Evolutionary conservation across 352 stramenopile species (phyloP), one percentile per base, ranked within the genome.

Genomic region (Pythium sp.): DNA sequence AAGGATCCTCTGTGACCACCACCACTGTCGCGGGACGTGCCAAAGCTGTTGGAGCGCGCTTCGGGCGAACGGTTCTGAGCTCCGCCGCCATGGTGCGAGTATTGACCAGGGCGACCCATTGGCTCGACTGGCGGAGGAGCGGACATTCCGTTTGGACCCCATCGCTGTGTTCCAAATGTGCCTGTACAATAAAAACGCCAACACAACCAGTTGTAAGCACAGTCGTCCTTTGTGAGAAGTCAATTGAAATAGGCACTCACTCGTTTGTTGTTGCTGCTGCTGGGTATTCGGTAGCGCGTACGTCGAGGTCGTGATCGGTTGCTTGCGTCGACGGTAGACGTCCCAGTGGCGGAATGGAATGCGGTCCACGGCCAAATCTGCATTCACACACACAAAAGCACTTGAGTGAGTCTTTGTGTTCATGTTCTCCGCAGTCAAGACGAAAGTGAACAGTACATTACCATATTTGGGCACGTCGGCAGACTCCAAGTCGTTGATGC

Each of bases 271-370:
- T 20, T 58, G 43, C 51, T 65, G 62, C 20, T 63, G 32, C 43
- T 71, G 58, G 30, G 69, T 67, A 67, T 76, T 84, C 2, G 77
- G 66, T 46, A 86, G 77, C 24, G 71, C 68, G 59, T 87, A 88
- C 5, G 78, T 78, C 38, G 62, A 63, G 32, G 68, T 79, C 18
- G 72, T 77, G 62, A 76, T 71, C 49, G 64, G 64, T 15, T 82
- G 72, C 65, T 95, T 95, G 58, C 80, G 83, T 47, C 87, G 84
- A 1, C 86, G 84, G 53, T 88, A 93, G 8, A 95, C 84, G 69
- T 95, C 87, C 87, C 87, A 94, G 22, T 79, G 86, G 65, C 87
- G 84, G 65, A 86, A 95, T 36, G 87, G 80, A n/a, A 94, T 76
- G 46, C 84, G 81, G 46, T 94, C 80, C 56, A 93, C 91, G 9